Evolutionary conservation across 345 rosid species (phyloP).

Genomic region (Populus alba): DNA sequence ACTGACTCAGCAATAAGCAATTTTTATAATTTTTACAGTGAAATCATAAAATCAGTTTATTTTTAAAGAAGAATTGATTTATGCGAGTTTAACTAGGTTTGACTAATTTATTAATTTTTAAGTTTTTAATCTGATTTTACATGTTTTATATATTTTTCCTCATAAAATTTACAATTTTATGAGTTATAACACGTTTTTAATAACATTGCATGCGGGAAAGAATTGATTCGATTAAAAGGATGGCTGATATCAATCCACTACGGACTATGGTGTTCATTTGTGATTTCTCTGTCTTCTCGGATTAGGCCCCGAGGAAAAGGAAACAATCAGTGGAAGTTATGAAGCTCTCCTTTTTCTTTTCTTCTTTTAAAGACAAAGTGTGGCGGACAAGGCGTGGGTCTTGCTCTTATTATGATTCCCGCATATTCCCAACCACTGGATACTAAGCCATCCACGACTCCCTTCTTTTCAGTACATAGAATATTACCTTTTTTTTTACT

Average conservation of each 20-base stretch:
- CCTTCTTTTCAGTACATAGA: not conserved
- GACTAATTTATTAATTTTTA: too few species aligned
- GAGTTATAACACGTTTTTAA: too few species aligned
- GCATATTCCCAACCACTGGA: conserved; percentile 23
- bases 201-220: too few species aligned
- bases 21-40: too few species aligned
- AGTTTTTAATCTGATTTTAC: too few species aligned
- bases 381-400: conserved; percentile 17
- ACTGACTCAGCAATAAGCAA: too few species aligned
- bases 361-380: not conserved
- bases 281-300: not conserved
- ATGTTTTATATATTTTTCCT: too few species aligned
- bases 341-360: not conserved
- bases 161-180: too few species aligned
- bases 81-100: too few species aligned
- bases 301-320: not conserved
- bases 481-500: not conserved
- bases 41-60: too few species aligned
- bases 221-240: too few species aligned
- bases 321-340: not conserved
- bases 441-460: not conserved
- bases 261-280: not conserved
- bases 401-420: conserved; percentile 28
- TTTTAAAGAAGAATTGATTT: too few species aligned
- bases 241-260: not conserved